Percentiles rank a stretch among this genome's conserved stretches.
These are phyloP conservation scores for Aspergillus awamori DNA, from an alignment of 2,329 filamentous ascomycete species.

Conservation along the genomic window DNA sequence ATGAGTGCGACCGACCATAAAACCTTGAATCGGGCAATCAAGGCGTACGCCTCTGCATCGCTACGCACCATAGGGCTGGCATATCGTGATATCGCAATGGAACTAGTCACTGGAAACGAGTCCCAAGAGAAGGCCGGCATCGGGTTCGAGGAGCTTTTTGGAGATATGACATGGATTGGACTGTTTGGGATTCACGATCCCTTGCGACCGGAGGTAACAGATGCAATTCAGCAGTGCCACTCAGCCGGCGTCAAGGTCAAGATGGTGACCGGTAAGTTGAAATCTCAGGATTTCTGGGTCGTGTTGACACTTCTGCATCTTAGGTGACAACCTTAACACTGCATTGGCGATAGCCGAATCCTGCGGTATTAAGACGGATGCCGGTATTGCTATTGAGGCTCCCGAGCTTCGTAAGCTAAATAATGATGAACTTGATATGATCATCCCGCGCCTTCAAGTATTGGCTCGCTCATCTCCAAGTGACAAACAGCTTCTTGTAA, in stretches of 20 bases:
- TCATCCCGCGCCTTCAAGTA: slow-evolving; percentile 61
- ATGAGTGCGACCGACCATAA: too few species aligned
- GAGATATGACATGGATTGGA: slow-evolving; percentile 8
- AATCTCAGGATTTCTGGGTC: slow-evolving; percentile 58
- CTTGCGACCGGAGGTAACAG: slow-evolving; percentile 5
- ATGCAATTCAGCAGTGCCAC: slow-evolving; percentile 4
- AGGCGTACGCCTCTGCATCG: background rate
- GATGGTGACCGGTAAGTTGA: slow-evolving; percentile 18
- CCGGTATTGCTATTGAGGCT: slow-evolving; percentile 67
- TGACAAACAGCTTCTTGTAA: slow-evolving; percentile 65
- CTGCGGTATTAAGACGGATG: slow-evolving; percentile 65
- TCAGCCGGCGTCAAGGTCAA: slow-evolving; percentile 56
- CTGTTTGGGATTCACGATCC: slow-evolving; percentile 9
- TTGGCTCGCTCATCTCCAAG: slow-evolving; percentile 65
- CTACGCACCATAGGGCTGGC: slow-evolving; percentile 63
- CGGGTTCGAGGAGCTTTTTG: background rate
- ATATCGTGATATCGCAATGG: slow-evolving; percentile 65
- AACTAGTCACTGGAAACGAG: slow-evolving; percentile 38
- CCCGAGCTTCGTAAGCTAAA: slow-evolving; percentile 63
- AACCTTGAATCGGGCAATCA: too few species aligned
- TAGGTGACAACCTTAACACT: slow-evolving; percentile 68
- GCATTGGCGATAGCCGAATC: slow-evolving; percentile 71
- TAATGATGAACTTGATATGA: slow-evolving; percentile 58
- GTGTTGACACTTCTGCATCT: slow-evolving; percentile 69
- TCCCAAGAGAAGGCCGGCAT: background rate